Conservation (phyloP, 495 filamentous ascomycete species). For the Penicillium angulare region DNA sequence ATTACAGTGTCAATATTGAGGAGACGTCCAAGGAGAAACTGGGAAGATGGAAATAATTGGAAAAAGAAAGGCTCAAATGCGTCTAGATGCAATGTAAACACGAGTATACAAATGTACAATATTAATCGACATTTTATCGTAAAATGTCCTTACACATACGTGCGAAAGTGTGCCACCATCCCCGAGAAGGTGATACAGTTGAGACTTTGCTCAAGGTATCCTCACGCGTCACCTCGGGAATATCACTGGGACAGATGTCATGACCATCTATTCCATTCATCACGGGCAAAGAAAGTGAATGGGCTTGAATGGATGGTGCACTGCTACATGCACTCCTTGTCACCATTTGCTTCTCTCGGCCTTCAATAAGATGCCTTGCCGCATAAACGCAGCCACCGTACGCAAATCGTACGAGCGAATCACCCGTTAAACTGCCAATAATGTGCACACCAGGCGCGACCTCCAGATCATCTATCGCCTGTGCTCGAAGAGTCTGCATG, state of each 20-base stretch:
- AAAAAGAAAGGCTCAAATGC: background rate
- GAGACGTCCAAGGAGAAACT: too few relatives aligned
- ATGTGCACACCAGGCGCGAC: conserved; percentile 56
- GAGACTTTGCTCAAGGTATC: conserved; percentile 26
- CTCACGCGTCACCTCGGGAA: conserved; percentile 13
- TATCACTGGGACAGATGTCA: conserved; percentile 24
- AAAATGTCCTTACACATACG: conserved; percentile 23
- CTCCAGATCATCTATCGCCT: conserved; percentile 53
- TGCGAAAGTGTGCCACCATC: conserved; percentile 25
- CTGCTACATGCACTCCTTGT: conserved; percentile 19
- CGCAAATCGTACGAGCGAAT: conserved; percentile 63
- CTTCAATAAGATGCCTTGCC: conserved; percentile 52
- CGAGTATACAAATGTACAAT: background rate
- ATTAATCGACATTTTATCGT: conserved; percentile 2
- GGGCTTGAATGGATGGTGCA: conserved; percentile 12
- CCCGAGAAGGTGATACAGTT: conserved; percentile 8
- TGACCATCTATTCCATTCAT: conserved; percentile 47
- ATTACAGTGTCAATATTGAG: too few relatives aligned
- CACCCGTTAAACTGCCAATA: conserved; percentile 63
- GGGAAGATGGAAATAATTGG: background rate
- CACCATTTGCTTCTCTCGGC: conserved; percentile 12
- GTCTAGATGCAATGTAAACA: conserved; percentile 1
- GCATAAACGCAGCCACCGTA: conserved; percentile 61
- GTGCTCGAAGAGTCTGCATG: conserved; percentile 54
- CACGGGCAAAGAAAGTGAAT: conserved; percentile 26